Evolutionary conservation across 2,329 filamentous ascomycete genomes (phyloP).

Genomic region (Paraconiothyrium brasiliense): DNA sequence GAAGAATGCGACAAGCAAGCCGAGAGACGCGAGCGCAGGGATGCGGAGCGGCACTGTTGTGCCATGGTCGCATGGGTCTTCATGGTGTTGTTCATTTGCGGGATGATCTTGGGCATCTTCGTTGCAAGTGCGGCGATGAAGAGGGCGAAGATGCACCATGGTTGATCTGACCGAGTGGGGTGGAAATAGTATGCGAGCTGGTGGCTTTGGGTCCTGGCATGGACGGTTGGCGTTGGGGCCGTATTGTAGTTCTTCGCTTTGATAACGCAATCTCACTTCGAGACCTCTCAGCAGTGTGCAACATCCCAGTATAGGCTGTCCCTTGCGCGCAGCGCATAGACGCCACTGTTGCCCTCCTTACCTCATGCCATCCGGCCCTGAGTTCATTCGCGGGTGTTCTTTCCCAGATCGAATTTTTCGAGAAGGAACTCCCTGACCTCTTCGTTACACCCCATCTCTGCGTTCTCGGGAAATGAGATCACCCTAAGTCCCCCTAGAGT

Average conservation of each 20-base stretch:
- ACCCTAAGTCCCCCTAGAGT: slow-evolving; percentile 61
- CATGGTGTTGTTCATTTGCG: slow-evolving; percentile 29
- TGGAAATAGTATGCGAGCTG: background rate
- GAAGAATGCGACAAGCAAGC: slow-evolving; percentile 37
- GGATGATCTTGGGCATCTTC: slow-evolving; percentile 33
- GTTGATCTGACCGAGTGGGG: background rate
- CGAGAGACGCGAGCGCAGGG: slow-evolving; percentile 29
- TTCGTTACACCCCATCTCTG: slow-evolving; percentile 35
- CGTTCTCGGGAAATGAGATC: slow-evolving; percentile 32
- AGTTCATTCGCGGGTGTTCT: background rate
- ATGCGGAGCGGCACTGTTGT: slow-evolving; percentile 34
- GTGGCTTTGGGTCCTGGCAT: background rate
- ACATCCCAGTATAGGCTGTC: background rate
- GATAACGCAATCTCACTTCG: background rate
- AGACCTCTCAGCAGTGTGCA: background rate
- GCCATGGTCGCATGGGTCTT: slow-evolving; percentile 35
- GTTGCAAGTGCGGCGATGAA: slow-evolving; percentile 18
- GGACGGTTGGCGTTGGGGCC: background rate
- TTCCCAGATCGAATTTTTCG: slow-evolving; percentile 31
- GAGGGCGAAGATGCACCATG: slow-evolving; percentile 11
- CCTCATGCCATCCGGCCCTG: background rate
- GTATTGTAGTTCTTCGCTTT: background rate
- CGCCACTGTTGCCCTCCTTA: background rate
- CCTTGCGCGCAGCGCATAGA: background rate
- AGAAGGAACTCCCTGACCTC: slow-evolving; percentile 48